Base-by-base conservation (phyloP, 306 rosid genomes). In the Prunus davidiana region DNA sequence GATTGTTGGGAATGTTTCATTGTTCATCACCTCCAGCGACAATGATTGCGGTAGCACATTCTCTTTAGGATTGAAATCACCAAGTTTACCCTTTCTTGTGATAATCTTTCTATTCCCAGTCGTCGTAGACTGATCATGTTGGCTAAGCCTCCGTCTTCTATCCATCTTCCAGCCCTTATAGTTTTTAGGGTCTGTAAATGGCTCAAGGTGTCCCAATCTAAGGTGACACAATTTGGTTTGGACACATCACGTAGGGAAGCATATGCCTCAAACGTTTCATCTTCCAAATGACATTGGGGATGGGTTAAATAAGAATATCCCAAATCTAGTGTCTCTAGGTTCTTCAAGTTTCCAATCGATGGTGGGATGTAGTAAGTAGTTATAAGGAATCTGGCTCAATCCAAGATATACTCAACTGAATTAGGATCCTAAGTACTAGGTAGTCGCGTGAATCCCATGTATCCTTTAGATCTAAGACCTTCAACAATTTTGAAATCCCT, bases 211-310 rank as follows among this genome's bases (percentile, higher is more conserved):
- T 22, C 64, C 64, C 64, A 52, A 54, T 32, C 50, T 19, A 1
- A 71, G 34, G 1, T 45, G 15, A 28, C 9, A 2, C 0, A 0
- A 3, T 7, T 0, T 12, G 19, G 1, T 0, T 16, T 0, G 47
- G 2, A 50, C 16, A 0, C 0, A 14, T 13, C 16, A 20, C 7
- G 2, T 1, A 50, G 19, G 5, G n/a, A n/a, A 69, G 74, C 34
- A 69, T 2, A 51, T 69, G 74, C 30, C 74, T 69, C 47, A 28
- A 6, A 9, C 19, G 30, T 18, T 69, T 3, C 30, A 51, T 7
- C 47, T 69, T 51, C 74, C 52, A 66, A 66, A 66, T 5, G 0
- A 66, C 52, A 65, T 65, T 12, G 12, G 69, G 69, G 50, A 64
- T 38, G 9, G 43, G 9, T 38, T n/a, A 2, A 38, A 38, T 6